phyloP scores from a whole-genome alignment of 2,329 filamentous ascomycete species.

The Stachybotrys echinatus region DNA sequence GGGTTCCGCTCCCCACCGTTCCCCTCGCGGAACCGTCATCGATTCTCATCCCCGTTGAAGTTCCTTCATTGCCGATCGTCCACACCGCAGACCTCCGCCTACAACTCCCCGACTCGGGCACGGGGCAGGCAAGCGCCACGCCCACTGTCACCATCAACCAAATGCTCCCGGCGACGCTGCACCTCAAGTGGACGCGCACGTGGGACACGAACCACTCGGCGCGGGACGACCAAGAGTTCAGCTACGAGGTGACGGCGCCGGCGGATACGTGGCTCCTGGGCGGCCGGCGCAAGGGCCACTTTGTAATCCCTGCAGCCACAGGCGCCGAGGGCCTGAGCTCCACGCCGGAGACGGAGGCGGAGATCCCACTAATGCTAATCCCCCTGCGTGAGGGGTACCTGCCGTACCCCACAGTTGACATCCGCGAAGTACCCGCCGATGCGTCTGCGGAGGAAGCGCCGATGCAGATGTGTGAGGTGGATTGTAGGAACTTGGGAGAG shows the following conservation, averaged over 20 bases:
- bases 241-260: constrained; percentile 73
- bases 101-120: constrained; percentile 24
- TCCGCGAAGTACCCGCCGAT: constrained; percentile 53
- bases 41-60: constrained; percentile 84
- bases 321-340: constrained; percentile 37
- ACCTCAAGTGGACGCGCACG: constrained; percentile 55
- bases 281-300: constrained; percentile 73
- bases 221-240: constrained; percentile 61
- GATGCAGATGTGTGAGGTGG: constrained; percentile 61
- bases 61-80: constrained; percentile 77
- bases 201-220: constrained; percentile 48
- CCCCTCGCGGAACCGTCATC: constrained; percentile 41
- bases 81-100: constrained; percentile 70
- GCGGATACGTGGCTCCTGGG: constrained; percentile 80
- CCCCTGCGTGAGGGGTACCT: constrained; percentile 74
- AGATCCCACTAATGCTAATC: constrained; percentile 69
- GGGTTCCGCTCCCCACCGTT: constrained; percentile 17
- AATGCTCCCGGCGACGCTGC: constrained; percentile 57
- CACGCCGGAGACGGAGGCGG: constrained; percentile 44
- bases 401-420: constrained; percentile 73
- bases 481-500: constrained; percentile 74
- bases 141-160: constrained; percentile 56
- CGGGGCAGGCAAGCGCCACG: constrained; percentile 18
- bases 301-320: constrained; percentile 48
- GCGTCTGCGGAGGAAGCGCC: constrained; percentile 14